These are phyloP conservation scores for Arthrocladium fulminans DNA, from an alignment of 2,329 filamentous ascomycete species.

Conservation along the genomic window DNA sequence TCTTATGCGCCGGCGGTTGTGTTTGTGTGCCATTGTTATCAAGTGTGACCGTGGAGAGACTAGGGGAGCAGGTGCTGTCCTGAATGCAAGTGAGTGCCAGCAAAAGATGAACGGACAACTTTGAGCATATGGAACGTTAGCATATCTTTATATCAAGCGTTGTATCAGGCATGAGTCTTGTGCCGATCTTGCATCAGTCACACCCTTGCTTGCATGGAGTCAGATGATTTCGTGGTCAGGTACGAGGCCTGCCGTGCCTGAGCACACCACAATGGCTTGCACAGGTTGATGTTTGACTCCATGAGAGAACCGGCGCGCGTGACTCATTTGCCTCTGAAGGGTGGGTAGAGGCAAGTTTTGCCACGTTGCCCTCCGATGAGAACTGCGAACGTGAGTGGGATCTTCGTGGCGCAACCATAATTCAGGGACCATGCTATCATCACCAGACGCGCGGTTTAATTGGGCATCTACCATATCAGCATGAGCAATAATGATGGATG, in stretches of 20 bases:
- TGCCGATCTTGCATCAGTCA: conserved; percentile 4
- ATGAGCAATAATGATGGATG: neutral
- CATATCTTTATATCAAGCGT: neutral
- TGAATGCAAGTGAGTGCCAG: conserved; percentile 16
- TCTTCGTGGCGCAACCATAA: no score
- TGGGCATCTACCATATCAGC: no score
- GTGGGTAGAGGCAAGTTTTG: conserved; percentile 6
- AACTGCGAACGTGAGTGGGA: neutral
- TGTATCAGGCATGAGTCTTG: conserved; percentile 6
- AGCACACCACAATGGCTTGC: conserved; percentile 1
- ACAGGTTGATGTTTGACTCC: neutral
- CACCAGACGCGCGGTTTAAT: no score
- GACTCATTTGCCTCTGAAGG: conserved; percentile 1
- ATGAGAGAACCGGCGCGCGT: neutral
- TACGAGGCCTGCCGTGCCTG: conserved; percentile 8
- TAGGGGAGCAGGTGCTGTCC: conserved; percentile 10
- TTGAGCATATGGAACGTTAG: neutral
- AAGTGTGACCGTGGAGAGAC: neutral
- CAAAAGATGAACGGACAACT: neutral
- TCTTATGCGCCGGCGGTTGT: conserved; percentile 38
- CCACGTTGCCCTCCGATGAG: neutral
- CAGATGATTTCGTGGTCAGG: conserved; percentile 3
- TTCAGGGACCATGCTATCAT: neutral
- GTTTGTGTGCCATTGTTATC: conserved; percentile 36
- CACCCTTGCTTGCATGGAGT: neutral